Conservation (phyloP, 2,329 filamentous ascomycete genomes). For the Chrysoporthe deuterocubensis region DNA sequence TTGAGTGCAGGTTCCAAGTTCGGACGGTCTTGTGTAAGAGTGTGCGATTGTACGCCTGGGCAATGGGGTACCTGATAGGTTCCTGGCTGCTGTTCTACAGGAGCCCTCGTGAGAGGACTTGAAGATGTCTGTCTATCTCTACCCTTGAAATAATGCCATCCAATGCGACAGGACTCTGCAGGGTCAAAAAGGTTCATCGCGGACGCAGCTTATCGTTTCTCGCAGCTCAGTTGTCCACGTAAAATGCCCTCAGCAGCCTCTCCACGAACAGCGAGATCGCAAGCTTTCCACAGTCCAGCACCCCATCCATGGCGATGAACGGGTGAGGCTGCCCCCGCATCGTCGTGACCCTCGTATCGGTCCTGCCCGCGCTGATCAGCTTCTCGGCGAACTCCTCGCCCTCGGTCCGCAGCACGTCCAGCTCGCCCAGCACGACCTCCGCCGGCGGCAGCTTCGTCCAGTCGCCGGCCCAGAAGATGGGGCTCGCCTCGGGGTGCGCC, state of each 20-base stretch:
- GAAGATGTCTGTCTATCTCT: too few species aligned
- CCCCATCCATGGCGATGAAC: conserved; percentile 62
- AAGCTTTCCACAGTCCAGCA: conserved; percentile 51
- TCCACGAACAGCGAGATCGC: conserved; percentile 49
- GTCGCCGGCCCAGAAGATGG: conserved; percentile 53
- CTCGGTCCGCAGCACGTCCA: conserved; percentile 61
- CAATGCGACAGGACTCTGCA: too few species aligned
- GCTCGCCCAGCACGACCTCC: conserved; percentile 56
- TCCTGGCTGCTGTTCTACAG: too few species aligned
- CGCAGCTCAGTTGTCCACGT: conserved; percentile 22
- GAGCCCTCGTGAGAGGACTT: too few species aligned
- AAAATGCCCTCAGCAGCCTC: conserved; percentile 24
- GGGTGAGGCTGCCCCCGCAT: conserved; percentile 62
- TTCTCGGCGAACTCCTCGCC: conserved; percentile 56
- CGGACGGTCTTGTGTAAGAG: too few species aligned
- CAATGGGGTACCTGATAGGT: too few species aligned
- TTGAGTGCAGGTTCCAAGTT: too few species aligned
- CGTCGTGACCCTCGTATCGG: conserved; percentile 49
- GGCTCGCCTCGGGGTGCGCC: conserved; percentile 56
- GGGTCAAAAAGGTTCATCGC: too few species aligned
- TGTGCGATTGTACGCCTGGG: too few species aligned
- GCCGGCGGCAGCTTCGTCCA: conserved; percentile 56
- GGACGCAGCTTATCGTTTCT: not conserved
- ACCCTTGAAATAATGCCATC: too few species aligned
- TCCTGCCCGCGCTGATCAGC: conserved; percentile 49